Conservation (phyloP, 2,329 filamentous ascomycete species). For the Pseudomassariella vexata region DNA sequence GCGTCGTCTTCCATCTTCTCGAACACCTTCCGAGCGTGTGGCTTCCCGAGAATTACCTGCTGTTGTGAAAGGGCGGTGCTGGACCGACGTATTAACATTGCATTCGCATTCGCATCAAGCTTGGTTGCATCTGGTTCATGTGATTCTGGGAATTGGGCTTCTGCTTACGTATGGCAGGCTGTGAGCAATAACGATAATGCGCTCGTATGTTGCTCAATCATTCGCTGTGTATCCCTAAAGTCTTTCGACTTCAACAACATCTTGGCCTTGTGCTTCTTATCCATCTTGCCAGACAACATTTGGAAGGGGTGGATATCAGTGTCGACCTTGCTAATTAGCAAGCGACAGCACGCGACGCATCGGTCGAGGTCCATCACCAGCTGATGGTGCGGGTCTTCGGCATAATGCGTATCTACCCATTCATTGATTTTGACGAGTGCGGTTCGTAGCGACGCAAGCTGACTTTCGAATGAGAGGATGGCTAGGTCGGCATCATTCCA, state of each 20-base stretch:
- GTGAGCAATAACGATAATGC: not conserved
- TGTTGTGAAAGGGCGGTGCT: conserved; percentile 2
- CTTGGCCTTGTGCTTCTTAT: not conserved
- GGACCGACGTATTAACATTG: not conserved
- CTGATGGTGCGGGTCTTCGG: not conserved
- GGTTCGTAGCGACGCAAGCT: not conserved
- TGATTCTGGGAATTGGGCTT: too few relatives aligned
- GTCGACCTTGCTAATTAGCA: not conserved
- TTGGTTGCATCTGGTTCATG: too few relatives aligned
- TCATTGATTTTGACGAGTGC: not conserved
- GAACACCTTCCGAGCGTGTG: not conserved
- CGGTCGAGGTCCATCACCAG: conserved; percentile 1
- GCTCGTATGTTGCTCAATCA: conserved; percentile 1
- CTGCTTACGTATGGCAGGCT: conserved; percentile 2
- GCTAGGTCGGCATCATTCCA: not conserved
- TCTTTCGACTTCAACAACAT: not conserved
- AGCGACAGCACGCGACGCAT: conserved; percentile 1
- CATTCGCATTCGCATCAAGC: not conserved
- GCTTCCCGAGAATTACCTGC: not conserved
- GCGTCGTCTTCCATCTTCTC: conserved; percentile 1
- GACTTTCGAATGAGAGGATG: conserved; percentile 1
- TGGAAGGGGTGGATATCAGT: not conserved
- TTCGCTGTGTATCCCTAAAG: not conserved
- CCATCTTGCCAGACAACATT: not conserved
- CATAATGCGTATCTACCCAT: not conserved